A percentile compares a stretch with the other conserved stretches of the same genome.
phyloP scores from a whole-genome alignment of 441 rosid species.

The Pelargonium cotyledonis region DNA sequence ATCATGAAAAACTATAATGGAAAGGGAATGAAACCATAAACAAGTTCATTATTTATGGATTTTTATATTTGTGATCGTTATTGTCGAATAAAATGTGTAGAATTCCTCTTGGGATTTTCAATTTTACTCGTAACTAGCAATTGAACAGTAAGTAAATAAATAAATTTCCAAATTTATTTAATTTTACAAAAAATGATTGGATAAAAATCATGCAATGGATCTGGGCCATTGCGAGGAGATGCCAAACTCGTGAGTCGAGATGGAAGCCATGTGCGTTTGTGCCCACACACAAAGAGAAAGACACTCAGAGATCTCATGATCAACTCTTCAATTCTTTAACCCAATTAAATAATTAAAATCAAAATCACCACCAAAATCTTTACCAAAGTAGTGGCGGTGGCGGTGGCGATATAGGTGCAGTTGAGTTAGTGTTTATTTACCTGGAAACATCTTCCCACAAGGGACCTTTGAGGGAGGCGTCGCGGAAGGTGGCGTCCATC shows the following conservation, averaged over 20 bases:
- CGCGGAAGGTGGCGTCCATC: conserved; percentile 69
- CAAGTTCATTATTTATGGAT: too few relatives aligned
- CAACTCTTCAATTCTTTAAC: too few relatives aligned
- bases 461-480: conserved; percentile 73
- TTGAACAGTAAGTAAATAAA: too few relatives aligned
- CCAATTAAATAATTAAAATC: too few relatives aligned
- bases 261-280: conserved; percentile 34
- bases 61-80: too few relatives aligned
- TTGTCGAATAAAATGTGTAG: background rate
- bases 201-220: conserved; percentile 35
- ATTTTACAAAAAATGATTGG: conserved; percentile 25
- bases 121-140: conserved; percentile 13
- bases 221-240: conserved; percentile 38
- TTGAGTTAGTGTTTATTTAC: too few relatives aligned
- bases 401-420: too few relatives aligned
- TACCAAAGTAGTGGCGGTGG: background rate
- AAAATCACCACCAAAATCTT: too few relatives aligned
- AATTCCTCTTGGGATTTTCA: conserved; percentile 34
- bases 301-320: background rate
- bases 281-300: conserved; percentile 20
- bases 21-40: too few relatives aligned
- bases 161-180: too few relatives aligned
- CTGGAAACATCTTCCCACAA: conserved; percentile 87
- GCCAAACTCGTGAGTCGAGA: conserved; percentile 41
- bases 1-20: too few relatives aligned